Percentiles rank a stretch among this genome's conserved stretches.
Conservation (phyloP, 441 rosid genomes). For the Bruguiera hainesii region DNA sequence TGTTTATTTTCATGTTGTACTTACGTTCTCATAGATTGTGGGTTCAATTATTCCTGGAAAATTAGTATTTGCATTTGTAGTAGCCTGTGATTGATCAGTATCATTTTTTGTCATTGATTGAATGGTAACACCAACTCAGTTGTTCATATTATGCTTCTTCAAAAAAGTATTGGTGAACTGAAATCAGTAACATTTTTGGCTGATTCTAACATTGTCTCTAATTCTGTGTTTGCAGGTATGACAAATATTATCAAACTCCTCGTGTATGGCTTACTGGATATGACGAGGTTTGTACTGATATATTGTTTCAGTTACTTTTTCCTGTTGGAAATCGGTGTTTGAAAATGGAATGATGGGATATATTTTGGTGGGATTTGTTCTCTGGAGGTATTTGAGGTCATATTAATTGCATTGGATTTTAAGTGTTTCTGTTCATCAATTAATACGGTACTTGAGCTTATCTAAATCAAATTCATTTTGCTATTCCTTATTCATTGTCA, state of each 20-base stretch:
- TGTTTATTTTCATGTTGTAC: background rate
- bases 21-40: background rate
- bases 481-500: conserved; percentile 17
- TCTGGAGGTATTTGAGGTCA: background rate
- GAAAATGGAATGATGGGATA: background rate
- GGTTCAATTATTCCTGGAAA: too few relatives aligned
- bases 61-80: too few relatives aligned
- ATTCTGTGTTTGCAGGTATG: conserved; percentile 71
- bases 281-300: conserved; percentile 66
- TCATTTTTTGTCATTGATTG: background rate
- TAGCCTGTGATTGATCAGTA: too few relatives aligned
- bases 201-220: conserved; percentile 4
- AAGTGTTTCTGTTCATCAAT: background rate
- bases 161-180: background rate
- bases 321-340: conserved; percentile 11
- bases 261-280: conserved; percentile 99
- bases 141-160: background rate
- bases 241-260: conserved; percentile 98
- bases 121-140: background rate
- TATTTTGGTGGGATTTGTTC: background rate
- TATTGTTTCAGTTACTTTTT: conserved; percentile 8
- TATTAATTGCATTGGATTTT: background rate
- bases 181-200: background rate
- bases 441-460: conserved; percentile 1
- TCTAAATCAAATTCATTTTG: conserved; percentile 10